Conservation (phyloP, 345 rosid species). For the Brassica incana region DNA sequence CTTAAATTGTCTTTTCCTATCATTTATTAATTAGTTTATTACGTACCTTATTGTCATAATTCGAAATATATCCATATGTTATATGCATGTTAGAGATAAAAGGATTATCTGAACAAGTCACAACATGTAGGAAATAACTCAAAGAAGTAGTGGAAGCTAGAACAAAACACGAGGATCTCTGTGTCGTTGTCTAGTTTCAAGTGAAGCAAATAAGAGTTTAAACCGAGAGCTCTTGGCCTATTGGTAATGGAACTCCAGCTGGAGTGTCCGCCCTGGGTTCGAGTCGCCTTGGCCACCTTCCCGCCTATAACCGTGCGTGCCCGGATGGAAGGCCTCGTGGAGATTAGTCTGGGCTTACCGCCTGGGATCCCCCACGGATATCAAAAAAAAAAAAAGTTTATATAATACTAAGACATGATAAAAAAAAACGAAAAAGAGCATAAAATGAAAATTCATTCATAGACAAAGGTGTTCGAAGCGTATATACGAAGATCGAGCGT, state of each 20-base stretch:
- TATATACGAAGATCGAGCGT: not conserved
- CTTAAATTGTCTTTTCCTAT: slow-evolving; percentile 21
- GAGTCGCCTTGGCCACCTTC: too few relatives aligned
- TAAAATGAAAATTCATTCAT: not conserved
- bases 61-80: not conserved
- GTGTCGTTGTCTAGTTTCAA: not conserved
- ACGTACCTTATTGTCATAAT: not conserved
- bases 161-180: not conserved
- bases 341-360: too few relatives aligned
- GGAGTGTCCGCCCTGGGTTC: too few relatives aligned
- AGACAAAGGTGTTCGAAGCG: not conserved
- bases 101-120: not conserved
- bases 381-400: too few relatives aligned
- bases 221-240: too few relatives aligned
- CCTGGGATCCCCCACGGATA: too few relatives aligned
- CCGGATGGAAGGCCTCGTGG: too few relatives aligned
- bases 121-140: not conserved
- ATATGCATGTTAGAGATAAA: not conserved
- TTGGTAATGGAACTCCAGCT: too few relatives aligned
- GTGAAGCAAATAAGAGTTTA: not conserved
- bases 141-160: not conserved
- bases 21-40: not conserved
- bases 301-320: too few relatives aligned
- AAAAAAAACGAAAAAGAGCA: not conserved
- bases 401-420: not conserved